phyloP scores from a whole-genome alignment of 805 yeast species.

The Ogataea degrootiae region DNA sequence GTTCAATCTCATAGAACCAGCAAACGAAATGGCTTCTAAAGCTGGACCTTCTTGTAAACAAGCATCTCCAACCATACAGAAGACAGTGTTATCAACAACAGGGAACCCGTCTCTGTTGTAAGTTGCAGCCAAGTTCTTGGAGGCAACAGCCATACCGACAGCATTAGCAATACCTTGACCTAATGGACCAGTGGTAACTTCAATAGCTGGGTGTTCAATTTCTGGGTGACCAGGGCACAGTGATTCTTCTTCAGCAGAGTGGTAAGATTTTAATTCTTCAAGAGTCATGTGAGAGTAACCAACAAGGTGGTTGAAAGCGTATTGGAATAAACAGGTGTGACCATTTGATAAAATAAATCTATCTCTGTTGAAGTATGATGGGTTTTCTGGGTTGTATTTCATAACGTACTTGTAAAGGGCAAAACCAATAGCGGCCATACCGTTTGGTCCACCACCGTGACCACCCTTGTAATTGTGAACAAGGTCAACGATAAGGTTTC shows the following conservation, averaged over 20 bases:
- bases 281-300: constrained; percentile 72
- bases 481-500: constrained; percentile 31
- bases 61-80: constrained; percentile 89
- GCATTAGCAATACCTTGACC: constrained; percentile 98
- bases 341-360: constrained; percentile 94
- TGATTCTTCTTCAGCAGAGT: constrained; percentile 70
- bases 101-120: constrained; percentile 82
- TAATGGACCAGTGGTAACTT: constrained; percentile 97
- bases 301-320: constrained; percentile 76
- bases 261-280: constrained; percentile 82
- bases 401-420: constrained; percentile 67
- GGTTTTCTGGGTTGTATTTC: constrained; percentile 85
- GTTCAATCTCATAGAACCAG: constrained; percentile 91
- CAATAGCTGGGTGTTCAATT: constrained; percentile 85
- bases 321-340: constrained; percentile 89
- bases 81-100: constrained; percentile 71
- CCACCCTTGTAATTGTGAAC: constrained; percentile 47
- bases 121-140: constrained; percentile 83
- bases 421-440: constrained; percentile 94
- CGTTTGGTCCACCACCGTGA: constrained; percentile 99
- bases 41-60: constrained; percentile 98
- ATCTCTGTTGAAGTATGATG: constrained; percentile 91
- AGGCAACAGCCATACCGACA: constrained; percentile 94
- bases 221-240: constrained; percentile 98
- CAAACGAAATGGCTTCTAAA: constrained; percentile 87